phyloP scores from a whole-genome alignment of 2,329 filamentous ascomycete species.

The Grosmannia huntii region DNA sequence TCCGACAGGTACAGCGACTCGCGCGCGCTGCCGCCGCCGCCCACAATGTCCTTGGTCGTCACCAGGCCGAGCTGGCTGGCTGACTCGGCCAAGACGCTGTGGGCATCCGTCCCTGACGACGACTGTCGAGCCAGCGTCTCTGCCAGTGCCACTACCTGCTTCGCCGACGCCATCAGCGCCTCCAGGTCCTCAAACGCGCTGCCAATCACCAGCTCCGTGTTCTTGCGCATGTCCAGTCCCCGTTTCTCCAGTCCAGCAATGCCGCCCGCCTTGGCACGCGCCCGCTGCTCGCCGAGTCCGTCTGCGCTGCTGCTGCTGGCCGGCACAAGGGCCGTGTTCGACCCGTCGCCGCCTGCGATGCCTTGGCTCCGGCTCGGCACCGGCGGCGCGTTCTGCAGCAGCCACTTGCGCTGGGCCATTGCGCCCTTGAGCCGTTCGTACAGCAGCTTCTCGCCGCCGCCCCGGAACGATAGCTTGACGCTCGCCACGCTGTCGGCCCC shows the following conservation, averaged over 20 bases:
- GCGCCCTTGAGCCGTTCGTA: constrained; percentile 78
- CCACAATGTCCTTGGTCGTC: constrained; percentile 91
- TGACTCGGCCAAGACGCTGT: constrained; percentile 65
- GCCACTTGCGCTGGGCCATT: constrained; percentile 89
- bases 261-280: constrained; percentile 53
- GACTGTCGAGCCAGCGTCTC: constrained; percentile 69
- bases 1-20: constrained; percentile 86
- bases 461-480: constrained; percentile 85
- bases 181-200: constrained; percentile 93
- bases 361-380: constrained; percentile 50
- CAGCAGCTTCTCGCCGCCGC: constrained; percentile 80
- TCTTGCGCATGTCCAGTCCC: constrained; percentile 72
- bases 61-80: constrained; percentile 73
- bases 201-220: constrained; percentile 86
- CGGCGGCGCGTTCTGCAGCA: constrained; percentile 79
- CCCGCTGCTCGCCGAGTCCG: constrained; percentile 2
- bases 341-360: background rate
- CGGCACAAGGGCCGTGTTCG: background rate
- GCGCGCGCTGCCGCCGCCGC: constrained; percentile 37
- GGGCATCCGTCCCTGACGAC: constrained; percentile 37
- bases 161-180: constrained; percentile 92
- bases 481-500: constrained; percentile 51
- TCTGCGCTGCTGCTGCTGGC: background rate
- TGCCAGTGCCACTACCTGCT: constrained; percentile 87
- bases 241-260: constrained; percentile 87